A percentile compares a stretch with the other conserved stretches of the same genome.
Evolutionary conservation across 2,329 filamentous ascomycete genomes (phyloP).

Genomic region (Paraconiothyrium sp.): DNA sequence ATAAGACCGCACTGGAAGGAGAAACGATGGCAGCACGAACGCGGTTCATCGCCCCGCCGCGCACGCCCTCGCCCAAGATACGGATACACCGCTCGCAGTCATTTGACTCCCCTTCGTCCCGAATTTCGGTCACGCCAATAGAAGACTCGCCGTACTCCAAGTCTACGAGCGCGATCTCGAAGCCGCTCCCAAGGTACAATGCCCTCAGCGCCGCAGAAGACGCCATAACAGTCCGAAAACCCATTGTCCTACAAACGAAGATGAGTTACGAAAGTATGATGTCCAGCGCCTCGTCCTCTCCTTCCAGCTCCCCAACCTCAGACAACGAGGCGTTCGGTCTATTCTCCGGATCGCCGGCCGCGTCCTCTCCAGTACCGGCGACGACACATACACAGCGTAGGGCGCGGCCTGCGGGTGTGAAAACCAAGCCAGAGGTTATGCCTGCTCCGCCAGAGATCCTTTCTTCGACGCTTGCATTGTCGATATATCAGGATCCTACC

Average conservation of each 20-base stretch:
- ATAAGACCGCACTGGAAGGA: slow-evolving; percentile 4
- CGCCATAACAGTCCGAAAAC: slow-evolving; percentile 21
- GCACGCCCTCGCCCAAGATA: slow-evolving; percentile 48
- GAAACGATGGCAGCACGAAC: slow-evolving; percentile 21
- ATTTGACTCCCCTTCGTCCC: slow-evolving; percentile 47
- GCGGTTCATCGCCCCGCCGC: slow-evolving; percentile 29
- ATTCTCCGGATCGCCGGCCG: slow-evolving; percentile 20
- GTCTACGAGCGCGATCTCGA: slow-evolving; percentile 42
- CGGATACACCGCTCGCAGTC: slow-evolving; percentile 47
- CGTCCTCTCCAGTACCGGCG: slow-evolving; percentile 15
- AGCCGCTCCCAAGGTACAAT: slow-evolving; percentile 32
- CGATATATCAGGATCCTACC: slow-evolving; percentile 41
- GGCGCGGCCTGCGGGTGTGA: slow-evolving; percentile 6
- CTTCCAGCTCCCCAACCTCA: slow-evolving; percentile 38
- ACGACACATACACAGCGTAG: slow-evolving; percentile 1
- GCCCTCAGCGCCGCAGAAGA: slow-evolving; percentile 29
- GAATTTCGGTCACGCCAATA: slow-evolving; percentile 40
- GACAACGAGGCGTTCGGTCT: slow-evolving; percentile 21
- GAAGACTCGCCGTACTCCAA: slow-evolving; percentile 48
- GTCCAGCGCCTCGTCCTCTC: slow-evolving; percentile 29
- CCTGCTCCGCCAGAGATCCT: slow-evolving; percentile 16
- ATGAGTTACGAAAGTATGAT: slow-evolving; percentile 42
- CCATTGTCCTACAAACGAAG: slow-evolving; percentile 40
- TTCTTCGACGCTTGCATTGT: slow-evolving; percentile 32
- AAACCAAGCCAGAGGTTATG: slow-evolving; percentile 10